Percentiles rank a stretch among this genome's conserved stretches.
These are phyloP conservation scores for Bipolaris oryzae DNA, from an alignment of 2,329 filamentous ascomycete genomes.

Conservation along the genomic window DNA sequence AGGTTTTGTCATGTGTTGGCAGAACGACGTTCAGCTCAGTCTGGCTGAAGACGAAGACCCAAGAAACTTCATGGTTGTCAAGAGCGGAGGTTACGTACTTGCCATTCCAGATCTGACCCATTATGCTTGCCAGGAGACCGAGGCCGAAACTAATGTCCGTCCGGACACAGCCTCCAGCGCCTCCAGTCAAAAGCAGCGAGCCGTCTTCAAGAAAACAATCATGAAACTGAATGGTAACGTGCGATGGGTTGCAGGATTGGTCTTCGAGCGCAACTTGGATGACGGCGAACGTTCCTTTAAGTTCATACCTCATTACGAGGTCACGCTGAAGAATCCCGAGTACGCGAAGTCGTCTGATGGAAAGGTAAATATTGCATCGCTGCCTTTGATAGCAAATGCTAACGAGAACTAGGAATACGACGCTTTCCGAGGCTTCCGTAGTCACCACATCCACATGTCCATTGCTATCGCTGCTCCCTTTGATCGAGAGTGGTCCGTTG, in stretches of 20 bases:
- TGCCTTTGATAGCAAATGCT: slow-evolving; percentile 9
- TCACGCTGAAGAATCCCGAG: slow-evolving; percentile 81
- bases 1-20: slow-evolving; percentile 98
- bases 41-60: slow-evolving; percentile 86
- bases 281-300: slow-evolving; percentile 78
- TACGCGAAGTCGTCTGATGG: slow-evolving; percentile 66
- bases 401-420: slow-evolving; percentile 68
- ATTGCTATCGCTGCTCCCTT: slow-evolving; percentile 87
- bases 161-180: slow-evolving; percentile 62
- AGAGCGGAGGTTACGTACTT: slow-evolving; percentile 92
- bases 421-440: slow-evolving; percentile 95
- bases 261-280: slow-evolving; percentile 85
- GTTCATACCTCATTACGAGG: slow-evolving; percentile 91
- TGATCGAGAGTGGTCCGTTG: slow-evolving; percentile 82
- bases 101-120: slow-evolving; percentile 93
- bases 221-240: slow-evolving; percentile 99
- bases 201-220: slow-evolving; percentile 95
- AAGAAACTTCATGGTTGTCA: slow-evolving; percentile 91
- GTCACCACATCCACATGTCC: slow-evolving; percentile 94
- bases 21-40: slow-evolving; percentile 87
- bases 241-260: slow-evolving; percentile 86
- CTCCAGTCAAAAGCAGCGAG: slow-evolving; percentile 71
- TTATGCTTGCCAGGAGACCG: slow-evolving; percentile 72
- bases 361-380: slow-evolving; percentile 35
- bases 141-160: slow-evolving; percentile 60